Conservation (phyloP, 1,284 basidiomycete genomes). For the Ustilago bromivora region DNA sequence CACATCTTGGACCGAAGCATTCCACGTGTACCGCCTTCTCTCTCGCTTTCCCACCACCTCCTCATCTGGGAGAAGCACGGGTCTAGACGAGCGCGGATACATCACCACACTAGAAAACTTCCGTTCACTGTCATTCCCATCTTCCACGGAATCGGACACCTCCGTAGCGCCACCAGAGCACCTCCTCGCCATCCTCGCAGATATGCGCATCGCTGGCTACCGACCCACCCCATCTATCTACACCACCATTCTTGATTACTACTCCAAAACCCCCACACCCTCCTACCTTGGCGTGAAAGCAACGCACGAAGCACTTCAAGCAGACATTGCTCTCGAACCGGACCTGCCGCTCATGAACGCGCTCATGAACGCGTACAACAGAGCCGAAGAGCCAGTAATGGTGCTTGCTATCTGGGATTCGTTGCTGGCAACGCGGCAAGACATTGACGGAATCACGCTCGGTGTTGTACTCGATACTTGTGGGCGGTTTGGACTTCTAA, state of each 20-base stretch:
- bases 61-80: neutral
- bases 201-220: constrained; percentile 81
- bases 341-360: constrained; percentile 84
- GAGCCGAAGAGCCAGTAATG: constrained; percentile 78
- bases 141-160: neutral
- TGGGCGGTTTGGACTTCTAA: constrained; percentile 73
- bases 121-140: constrained; percentile 20
- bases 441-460: constrained; percentile 77
- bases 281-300: constrained; percentile 72
- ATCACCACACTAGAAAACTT: constrained; percentile 25
- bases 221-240: constrained; percentile 77
- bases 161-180: constrained; percentile 73
- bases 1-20: constrained; percentile 42
- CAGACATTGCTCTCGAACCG: constrained; percentile 81
- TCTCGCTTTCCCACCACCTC: constrained; percentile 13
- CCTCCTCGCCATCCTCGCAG: constrained; percentile 82
- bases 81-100: constrained; percentile 28
- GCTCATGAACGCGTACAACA: constrained; percentile 89
- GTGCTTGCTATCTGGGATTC: constrained; percentile 85
- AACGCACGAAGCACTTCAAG: constrained; percentile 81
- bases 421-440: constrained; percentile 71
- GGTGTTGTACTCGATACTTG: constrained; percentile 88
- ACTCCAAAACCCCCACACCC: constrained; percentile 61
- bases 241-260: constrained; percentile 77
- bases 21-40: constrained; percentile 39